Evolutionary conservation across 805 yeast genomes (phyloP), one percentile per base, ranked within the genome.

Genomic region (Ogataea saltuana): DNA sequence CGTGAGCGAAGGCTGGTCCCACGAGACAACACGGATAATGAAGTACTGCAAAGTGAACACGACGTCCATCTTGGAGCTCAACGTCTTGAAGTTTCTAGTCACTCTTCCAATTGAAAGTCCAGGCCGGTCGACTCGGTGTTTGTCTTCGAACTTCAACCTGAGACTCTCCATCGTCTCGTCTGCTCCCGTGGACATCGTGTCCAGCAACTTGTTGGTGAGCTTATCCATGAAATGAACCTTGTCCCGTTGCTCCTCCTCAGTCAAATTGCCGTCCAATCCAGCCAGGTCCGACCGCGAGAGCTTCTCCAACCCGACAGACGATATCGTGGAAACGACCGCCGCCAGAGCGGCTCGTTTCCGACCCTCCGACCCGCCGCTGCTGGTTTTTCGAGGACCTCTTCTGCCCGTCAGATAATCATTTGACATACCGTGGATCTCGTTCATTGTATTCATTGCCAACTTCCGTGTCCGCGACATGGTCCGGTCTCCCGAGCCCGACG

Each of bases 1-100:
- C 0, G 97, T 89, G 48, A 79, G 74, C 0, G 85, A 70, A 0
- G 95, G 90, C 20, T 73, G 70, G 46, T 80, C 77, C 97, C 97
- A 90, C 4, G 86, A 76, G 18, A 87, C 45, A 1, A 85, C 58
- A 38, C 79, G 76, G 6, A 81, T 69, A 1, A 83, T 31, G 2
- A 80, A 78, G 51, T 82, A 83, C 53, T 85, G 91, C 2, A 81
- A 44, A 31, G 68, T 73, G 52, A 85, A 83, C 8, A 85, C 55
- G 0, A 69, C 65, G 21, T 82, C 78, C 70, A 82, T 70, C 42
- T 78, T 74, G 9, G 71, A 55, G 39, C 83, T 79, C 51, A 85
- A 60, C 28, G 70, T 69, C 48, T 78, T 74, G 57, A 86, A 68
- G 61, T 85, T 86, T 13, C 72, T 66, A 1, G 78, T 70, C 38